Evolutionary conservation across 768 basidiomycete genomes (phyloP).

Genomic region (Inosperma sp.): DNA sequence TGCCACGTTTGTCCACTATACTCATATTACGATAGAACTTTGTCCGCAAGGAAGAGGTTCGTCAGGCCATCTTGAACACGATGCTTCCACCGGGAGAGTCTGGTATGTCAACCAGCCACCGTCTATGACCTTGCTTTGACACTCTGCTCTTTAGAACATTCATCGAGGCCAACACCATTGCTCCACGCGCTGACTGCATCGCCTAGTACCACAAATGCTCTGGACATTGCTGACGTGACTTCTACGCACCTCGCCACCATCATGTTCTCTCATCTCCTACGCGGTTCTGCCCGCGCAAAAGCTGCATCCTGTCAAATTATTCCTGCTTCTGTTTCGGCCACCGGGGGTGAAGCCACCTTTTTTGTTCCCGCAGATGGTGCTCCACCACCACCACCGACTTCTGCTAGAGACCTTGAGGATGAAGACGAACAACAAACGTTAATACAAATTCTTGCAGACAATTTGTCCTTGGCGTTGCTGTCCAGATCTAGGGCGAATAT

Average conservation of each 20-base stretch:
- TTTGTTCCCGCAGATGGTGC: conserved; percentile 75
- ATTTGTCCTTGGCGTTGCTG: conserved; percentile 81
- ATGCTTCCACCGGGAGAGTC: conserved; percentile 63
- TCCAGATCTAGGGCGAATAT: conserved; percentile 65
- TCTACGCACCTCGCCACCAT: conserved; percentile 72
- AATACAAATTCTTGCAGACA: conserved; percentile 83
- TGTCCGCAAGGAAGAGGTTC: conserved; percentile 67
- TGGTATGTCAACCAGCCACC: conserved; percentile 20
- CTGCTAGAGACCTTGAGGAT: conserved; percentile 38
- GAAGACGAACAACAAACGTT: conserved; percentile 68
- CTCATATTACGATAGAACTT: conserved; percentile 73
- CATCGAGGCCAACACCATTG: conserved; percentile 56
- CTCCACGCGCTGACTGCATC: conserved; percentile 62
- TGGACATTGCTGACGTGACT: conserved; percentile 52
- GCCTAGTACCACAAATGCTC: conserved; percentile 48
- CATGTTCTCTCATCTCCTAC: conserved; percentile 76
- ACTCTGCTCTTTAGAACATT: conserved; percentile 26
- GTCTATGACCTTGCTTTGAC: not conserved
- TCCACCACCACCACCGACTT: conserved; percentile 32
- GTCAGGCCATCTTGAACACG: conserved; percentile 61
- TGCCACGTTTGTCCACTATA: not conserved
- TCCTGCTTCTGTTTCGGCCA: conserved; percentile 39
- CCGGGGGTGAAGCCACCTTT: conserved; percentile 41
- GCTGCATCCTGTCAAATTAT: conserved; percentile 58
- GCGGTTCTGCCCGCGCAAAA: conserved; percentile 62